Base-by-base conservation (phyloP, 768 basidiomycete species). In the Calocybe indica region DNA sequence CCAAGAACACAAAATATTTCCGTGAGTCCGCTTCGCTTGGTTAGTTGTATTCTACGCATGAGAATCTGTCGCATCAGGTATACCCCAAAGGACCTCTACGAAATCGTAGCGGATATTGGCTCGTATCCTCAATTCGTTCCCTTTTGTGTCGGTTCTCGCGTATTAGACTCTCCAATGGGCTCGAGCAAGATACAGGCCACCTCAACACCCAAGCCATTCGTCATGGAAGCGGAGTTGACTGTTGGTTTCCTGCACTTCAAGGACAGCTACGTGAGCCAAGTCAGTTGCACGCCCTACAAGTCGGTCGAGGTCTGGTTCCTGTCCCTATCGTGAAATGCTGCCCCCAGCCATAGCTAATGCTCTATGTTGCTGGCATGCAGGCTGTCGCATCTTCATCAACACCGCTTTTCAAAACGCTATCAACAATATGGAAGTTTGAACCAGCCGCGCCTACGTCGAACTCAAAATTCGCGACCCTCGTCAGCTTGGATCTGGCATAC, bases 41-140 rank as follows among this genome's bases (percentile, higher is more conserved):
- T 46, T 12, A 47, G 40, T 40, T 40, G 47, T 49, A 29, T 10
- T 51, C 50, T 40, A 50, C 43, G 22, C 39, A 42, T 47, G 52
- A 39, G 43, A 46, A 12, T 40, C 34, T 38, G 43, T 52, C 49
- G 28, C 32, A 22, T 22, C 22, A 96, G 94, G 37, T 97, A 94
- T 60, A 76, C 72, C 12, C 83, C 76, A 52, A 72, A 73, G 43
- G 81, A 96, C 63, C 74, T 98, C 3, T 98, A 94, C 67, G 69
- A 80, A 6, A 66, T 98, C 50, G 91, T 99, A 46, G 79, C 92
- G 10, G 85, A 98, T 65, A 86, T 97, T 28, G 80, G 73, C 11
- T 88, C 88, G 2, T 99, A 98, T 63, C 77, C 82, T 7, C 71
- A 69, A 49, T 99, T 97, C 62, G 71, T 99, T 45, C 95, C 96